Evolutionary conservation across 257 asterid genomes (phyloP), one percentile per base, ranked within the genome.

Genomic region (Scutellaria barbata): DNA sequence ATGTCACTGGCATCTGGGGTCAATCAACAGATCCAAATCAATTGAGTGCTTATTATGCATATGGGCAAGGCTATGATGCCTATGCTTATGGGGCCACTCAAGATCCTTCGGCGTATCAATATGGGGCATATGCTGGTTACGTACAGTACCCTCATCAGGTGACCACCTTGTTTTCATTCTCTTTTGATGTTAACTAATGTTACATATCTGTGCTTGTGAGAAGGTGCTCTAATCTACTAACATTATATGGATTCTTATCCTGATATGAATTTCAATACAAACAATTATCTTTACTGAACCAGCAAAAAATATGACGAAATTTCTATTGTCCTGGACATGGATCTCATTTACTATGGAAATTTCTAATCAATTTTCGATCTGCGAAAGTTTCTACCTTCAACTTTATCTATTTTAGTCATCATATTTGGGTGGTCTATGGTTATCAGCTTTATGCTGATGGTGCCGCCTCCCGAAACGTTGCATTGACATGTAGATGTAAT

Each of bases 111-210:
- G 81, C 85, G 5, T 90, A 89, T 80, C 87, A 92, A 8, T 89
- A 91, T 68, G 85, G 98, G 72, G 92, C 96, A 74, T 94, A 94
- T 79, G 87, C 95, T 74, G 95, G 96, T 61, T 94, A 91, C 63
- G 58, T 50, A 4, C 98, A 86, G 71, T 94, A 91, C 76, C 92
- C 96, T 54, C 96, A 84, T 43, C 96, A 85, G 97, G 97, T 84
- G 64, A 69, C 57, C 55, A 7, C 22, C 65, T 68, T 7, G 42
- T 22, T 47, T 18, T 50, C 52, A 42, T 25, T 25, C 11, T 18
- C 16, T 33, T 61, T 52, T n/a, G 40, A 41, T 66, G n/a, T 75
- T 73, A 56, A 37, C 39, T 16, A 25, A 53, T 13, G 41, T 41
- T 77, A 9, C 41, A 37, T 39, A 7, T 45, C 43, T 66, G 6